Evolutionary conservation across 352 stramenopile genomes (phyloP), one percentile per base, ranked within the genome.

Genomic region (Phytophthora fragariae): DNA sequence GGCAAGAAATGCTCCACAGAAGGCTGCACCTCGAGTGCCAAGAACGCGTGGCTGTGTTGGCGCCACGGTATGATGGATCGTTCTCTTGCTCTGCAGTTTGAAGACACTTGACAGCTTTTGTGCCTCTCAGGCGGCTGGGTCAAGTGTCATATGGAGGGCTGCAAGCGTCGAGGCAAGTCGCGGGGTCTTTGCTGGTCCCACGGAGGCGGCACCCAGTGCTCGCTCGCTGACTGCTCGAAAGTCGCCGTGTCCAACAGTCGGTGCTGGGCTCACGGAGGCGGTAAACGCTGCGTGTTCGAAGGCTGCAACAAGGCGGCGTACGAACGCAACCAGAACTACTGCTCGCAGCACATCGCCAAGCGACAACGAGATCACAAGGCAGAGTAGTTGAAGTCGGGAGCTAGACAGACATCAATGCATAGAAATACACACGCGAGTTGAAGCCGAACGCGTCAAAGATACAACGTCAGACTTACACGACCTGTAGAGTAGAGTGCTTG

Each of bases 141-240:
- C 33, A 82, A 79, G 58, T 88, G 81, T 41, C 60, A 72, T 24
- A 67, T 85, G 24, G 70, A 79, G 17, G 81, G 66, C 24, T 88
- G 81, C 31, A 63, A 74, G 8, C 65, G 70, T 8, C 73, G 81
- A 37, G 79, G 69, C 37, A 86, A 88, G 64, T 76, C 81, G 0
- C 67, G 76, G 15, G 81, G 81, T 10, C 55, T 86, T 35, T 88
- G 81, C 62, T 88, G 80, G 80, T 77, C 77, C 5, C 80, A 88
- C 35, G 71, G 67, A 57, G 81, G 81, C 4, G 81, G 78, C 60
- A 85, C 70, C 24, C 77, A 75, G 56, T 88, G 81, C 65, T 65
- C 27, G 1, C 19, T 54, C 8, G 19, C 8, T 6, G 54, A 60
- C 21, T 88, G 81, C 65, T 47, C 62, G 12, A 88, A 74, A 15